These are phyloP conservation scores for Musa balbisiana DNA, from an alignment of 202 grass and related monocot species.

Conservation along the genomic window DNA sequence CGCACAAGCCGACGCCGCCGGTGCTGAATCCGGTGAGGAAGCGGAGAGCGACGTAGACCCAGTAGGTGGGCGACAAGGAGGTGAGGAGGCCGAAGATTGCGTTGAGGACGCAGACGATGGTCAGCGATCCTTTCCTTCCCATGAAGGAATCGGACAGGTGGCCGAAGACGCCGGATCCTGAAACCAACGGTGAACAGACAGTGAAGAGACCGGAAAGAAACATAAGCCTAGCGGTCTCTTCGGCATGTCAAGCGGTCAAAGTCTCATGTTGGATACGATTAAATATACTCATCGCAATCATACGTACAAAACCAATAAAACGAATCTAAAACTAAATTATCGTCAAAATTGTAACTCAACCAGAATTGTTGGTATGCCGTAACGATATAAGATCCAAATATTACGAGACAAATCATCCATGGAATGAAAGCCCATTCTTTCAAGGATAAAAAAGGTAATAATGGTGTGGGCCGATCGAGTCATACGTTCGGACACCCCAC, in stretches of 20 bases:
- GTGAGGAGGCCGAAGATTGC: conserved; percentile 68
- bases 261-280: no score
- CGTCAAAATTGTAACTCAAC: no score
- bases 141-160: conserved; percentile 79
- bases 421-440: neutral
- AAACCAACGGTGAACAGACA: neutral
- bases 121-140: conserved; percentile 50
- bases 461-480: neutral
- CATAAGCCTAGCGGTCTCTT: no score
- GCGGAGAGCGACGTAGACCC: conserved; percentile 48
- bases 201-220: neutral
- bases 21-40: conserved; percentile 83
- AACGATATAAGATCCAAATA: no score
- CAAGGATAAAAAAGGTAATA: neutral
- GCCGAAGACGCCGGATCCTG: conserved; percentile 79
- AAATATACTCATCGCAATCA: no score
- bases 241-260: no score
- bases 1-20: conserved; percentile 63
- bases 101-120: conserved; percentile 53
- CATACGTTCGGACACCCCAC: no score
- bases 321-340: no score
- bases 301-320: no score
- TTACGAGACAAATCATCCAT: no score
- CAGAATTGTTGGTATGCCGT: no score
- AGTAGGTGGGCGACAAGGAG: conserved; percentile 42